Evolutionary conservation across 163 green algal species (phyloP).

Genomic region (Picocystis sp.): DNA sequence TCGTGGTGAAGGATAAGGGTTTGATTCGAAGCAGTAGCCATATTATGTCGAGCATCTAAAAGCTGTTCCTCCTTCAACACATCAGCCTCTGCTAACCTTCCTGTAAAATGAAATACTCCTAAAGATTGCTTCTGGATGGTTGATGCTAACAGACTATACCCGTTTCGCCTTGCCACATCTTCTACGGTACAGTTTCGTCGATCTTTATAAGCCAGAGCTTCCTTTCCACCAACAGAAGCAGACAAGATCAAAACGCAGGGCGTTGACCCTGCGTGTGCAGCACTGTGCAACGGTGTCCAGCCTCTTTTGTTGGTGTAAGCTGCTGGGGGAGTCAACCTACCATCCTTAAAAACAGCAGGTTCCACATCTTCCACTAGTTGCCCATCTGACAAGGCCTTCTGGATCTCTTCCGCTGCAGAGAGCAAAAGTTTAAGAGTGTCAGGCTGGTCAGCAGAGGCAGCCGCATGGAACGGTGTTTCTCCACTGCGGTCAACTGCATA

Average conservation of each 20-base stretch:
- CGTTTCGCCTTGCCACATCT: background rate
- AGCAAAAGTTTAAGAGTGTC: too few species aligned
- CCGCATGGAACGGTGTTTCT: too few species aligned
- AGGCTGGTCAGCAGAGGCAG: too few species aligned
- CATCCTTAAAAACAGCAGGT: too few species aligned
- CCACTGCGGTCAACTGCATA: too few species aligned
- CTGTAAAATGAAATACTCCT: background rate
- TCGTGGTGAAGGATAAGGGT: conserved; percentile 8
- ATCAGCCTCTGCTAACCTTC: background rate
- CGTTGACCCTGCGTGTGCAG: conserved; percentile 3
- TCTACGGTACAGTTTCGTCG: background rate
- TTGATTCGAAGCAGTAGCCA: background rate
- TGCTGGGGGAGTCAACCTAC: too few species aligned
- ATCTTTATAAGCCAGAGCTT: conserved; percentile 3
- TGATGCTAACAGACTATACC: background rate
- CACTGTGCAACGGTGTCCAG: conserved; percentile 10
- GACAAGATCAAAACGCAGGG: conserved; percentile 2
- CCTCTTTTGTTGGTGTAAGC: conserved; percentile 10
- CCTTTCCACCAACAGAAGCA: background rate
- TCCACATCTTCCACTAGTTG: too few species aligned
- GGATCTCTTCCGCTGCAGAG: too few species aligned
- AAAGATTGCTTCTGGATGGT: background rate
- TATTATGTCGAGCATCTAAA: conserved; percentile 1
- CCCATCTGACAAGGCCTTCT: too few species aligned
- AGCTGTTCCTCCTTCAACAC: background rate